A percentile compares a stretch with the other conserved stretches of the same genome.
Conservation (phyloP, 441 rosid genomes). For the Metrosideros polymorpha region DNA sequence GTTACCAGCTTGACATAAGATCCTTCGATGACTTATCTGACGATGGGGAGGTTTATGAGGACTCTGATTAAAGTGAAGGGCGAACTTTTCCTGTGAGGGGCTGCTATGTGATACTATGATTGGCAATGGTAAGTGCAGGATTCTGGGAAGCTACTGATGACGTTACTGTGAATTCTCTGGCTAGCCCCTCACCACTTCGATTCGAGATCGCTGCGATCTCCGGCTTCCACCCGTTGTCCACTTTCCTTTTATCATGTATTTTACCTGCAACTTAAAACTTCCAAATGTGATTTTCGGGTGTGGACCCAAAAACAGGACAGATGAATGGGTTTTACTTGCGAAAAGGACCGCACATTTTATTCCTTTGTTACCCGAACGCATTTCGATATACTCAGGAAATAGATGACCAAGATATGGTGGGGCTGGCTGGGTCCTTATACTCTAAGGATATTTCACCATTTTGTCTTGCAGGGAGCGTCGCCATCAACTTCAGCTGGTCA, state of each 20-base stretch:
- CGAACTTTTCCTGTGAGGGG: neutral
- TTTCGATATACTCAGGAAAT: neutral
- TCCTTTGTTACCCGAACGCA: neutral
- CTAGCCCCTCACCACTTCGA: neutral
- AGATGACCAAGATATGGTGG: neutral
- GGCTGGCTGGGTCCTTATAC: neutral
- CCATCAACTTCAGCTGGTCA: neutral
- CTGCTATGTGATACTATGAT: neutral
- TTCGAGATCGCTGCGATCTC: neutral
- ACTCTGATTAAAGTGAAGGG: constrained; percentile 25
- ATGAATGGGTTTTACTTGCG: neutral
- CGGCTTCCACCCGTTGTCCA: neutral
- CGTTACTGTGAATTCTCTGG: neutral
- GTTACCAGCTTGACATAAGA: constrained; percentile 62
- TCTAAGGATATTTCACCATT: neutral
- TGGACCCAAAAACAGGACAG: neutral
- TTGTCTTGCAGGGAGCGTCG: neutral
- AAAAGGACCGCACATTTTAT: neutral
- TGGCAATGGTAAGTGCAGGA: neutral
- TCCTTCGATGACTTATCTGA: constrained; percentile 52
- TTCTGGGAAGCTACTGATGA: neutral
- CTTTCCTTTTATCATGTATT: neutral
- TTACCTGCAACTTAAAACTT: neutral
- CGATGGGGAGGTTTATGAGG: constrained; percentile 43
- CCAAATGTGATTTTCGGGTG: neutral